Evolutionary conservation across 495 filamentous ascomycete species (phyloP).

Genomic region (Acidomyces sp.): DNA sequence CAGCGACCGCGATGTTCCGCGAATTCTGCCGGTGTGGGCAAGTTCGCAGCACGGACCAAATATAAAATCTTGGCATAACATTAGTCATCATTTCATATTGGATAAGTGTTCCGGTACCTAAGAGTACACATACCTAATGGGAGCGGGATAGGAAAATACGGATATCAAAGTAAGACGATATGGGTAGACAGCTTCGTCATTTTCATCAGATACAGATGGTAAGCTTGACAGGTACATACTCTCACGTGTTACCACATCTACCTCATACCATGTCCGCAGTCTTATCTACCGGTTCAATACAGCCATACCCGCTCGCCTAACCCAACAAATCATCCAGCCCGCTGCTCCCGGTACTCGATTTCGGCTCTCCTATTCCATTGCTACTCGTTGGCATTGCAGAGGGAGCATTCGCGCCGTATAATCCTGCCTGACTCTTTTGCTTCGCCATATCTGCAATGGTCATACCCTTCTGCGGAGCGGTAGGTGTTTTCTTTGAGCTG

Average conservation of each 20-base stretch:
- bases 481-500: constrained; percentile 61
- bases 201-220: too few species aligned
- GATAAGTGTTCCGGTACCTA: too few species aligned
- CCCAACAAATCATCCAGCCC: constrained; percentile 56
- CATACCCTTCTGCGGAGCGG: constrained; percentile 50
- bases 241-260: too few species aligned
- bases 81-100: background rate
- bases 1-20: background rate
- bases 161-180: too few species aligned
- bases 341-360: constrained; percentile 22
- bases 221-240: too few species aligned
- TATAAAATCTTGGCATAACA: constrained; percentile 1
- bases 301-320: too few species aligned
- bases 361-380: constrained; percentile 17
- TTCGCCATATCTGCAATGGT: constrained; percentile 86
- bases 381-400: constrained; percentile 30
- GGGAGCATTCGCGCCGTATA: constrained; percentile 61
- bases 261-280: too few species aligned
- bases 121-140: too few species aligned
- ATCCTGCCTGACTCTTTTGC: constrained; percentile 83
- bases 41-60: background rate
- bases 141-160: too few species aligned
- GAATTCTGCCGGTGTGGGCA: background rate
- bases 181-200: too few species aligned
- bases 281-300: too few species aligned